Evolutionary conservation across 306 rosid genomes (phyloP).

Genomic region (Luffa aegyptiaca): DNA sequence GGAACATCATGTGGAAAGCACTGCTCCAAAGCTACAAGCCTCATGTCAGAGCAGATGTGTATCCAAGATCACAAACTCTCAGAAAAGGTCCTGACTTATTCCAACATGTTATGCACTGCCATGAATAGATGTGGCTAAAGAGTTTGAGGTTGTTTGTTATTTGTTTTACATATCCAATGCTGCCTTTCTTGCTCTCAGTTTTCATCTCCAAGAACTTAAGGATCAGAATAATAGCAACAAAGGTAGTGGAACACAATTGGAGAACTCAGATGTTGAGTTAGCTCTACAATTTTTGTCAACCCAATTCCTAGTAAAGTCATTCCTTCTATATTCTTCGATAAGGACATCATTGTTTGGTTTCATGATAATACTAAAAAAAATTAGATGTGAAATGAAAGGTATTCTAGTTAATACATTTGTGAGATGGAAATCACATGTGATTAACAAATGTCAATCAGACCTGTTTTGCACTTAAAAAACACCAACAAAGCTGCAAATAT

Average conservation of each 20-base stretch:
- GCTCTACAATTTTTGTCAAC: slow-evolving; percentile 17
- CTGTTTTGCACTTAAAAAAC: slow-evolving; percentile 8
- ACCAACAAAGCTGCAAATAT: neutral
- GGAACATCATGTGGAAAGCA: no score
- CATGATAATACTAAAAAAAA: neutral
- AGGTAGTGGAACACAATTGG: neutral
- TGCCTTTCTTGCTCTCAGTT: slow-evolving; percentile 19
- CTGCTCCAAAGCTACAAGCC: no score
- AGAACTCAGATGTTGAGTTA: slow-evolving; percentile 8
- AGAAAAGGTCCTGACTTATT: neutral
- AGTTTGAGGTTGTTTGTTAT: slow-evolving; percentile 32
- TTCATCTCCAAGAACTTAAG: slow-evolving; percentile 24
- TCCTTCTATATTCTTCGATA: neutral
- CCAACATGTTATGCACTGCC: slow-evolving; percentile 35
- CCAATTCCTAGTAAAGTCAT: slow-evolving; percentile 18
- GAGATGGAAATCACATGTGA: slow-evolving; percentile 10
- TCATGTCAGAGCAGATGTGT: neutral
- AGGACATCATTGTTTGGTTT: neutral
- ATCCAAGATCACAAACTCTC: neutral
- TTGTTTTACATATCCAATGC: slow-evolving; percentile 33
- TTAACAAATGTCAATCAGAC: slow-evolving; percentile 12
- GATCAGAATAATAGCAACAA: slow-evolving; percentile 9
- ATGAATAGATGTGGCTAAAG: slow-evolving; percentile 32
- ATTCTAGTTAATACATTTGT: slow-evolving; percentile 29
- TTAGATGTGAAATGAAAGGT: slow-evolving; percentile 20